phyloP scores from a whole-genome alignment of 116 monocot genomes.

The Zostera marina region DNA sequence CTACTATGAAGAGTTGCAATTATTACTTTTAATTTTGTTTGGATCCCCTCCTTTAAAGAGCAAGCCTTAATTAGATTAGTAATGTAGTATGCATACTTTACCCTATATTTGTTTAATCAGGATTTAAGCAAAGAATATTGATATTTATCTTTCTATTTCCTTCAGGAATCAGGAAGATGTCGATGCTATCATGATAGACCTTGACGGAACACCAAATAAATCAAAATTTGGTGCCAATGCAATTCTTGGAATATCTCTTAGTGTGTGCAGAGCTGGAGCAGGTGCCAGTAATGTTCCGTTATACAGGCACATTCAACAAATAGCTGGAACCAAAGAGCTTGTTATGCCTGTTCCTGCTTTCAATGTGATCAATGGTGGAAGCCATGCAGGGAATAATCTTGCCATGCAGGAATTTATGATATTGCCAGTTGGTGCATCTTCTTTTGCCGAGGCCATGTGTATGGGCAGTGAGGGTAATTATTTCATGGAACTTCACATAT shows the following conservation, averaged over 20 bases:
- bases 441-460: conserved; percentile 72
- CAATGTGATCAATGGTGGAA: conserved; percentile 95
- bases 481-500: background rate
- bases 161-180: conserved; percentile 70
- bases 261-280: conserved; percentile 84
- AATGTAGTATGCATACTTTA: no score
- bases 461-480: conserved; percentile 89
- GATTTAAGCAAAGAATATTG: background rate
- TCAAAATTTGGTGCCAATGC: conserved; percentile 88
- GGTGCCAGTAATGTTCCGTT: conserved; percentile 75
- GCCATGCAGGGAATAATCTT: conserved; percentile 91
- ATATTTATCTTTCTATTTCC: background rate
- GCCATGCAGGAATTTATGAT: conserved; percentile 99
- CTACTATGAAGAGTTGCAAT: no score
- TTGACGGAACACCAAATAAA: conserved; percentile 90
- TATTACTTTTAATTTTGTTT: no score
- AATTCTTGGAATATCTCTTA: conserved; percentile 83
- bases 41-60: no score
- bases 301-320: conserved; percentile 83
- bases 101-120: no score
- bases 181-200: conserved; percentile 74
- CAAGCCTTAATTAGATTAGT: no score
- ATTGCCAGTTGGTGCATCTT: conserved; percentile 77
- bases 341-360: conserved; percentile 98
- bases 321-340: conserved; percentile 71